phyloP scores from a whole-genome alignment of 345 rosid species.

The Citrus glauca region DNA sequence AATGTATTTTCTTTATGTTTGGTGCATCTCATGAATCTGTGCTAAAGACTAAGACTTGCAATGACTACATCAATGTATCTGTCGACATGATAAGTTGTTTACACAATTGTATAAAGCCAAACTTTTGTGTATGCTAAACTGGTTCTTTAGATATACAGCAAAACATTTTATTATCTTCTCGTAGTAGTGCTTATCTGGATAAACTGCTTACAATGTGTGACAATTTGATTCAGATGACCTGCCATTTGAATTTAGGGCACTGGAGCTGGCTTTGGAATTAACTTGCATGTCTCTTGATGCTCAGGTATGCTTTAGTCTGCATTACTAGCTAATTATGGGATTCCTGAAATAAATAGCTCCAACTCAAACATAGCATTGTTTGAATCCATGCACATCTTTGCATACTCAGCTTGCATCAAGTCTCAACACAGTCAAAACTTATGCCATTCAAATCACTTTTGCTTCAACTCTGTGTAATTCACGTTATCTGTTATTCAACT shows the following conservation, averaged over 20 bases:
- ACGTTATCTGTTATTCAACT: background rate
- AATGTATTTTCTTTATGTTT: background rate
- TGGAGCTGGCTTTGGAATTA: conserved; percentile 88
- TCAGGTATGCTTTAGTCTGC: conserved; percentile 50
- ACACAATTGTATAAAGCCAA: background rate
- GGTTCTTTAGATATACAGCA: background rate
- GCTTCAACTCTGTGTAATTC: background rate
- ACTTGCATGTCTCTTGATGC: conserved; percentile 87
- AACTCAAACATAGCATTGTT: background rate
- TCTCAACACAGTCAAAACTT: background rate
- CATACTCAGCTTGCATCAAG: background rate
- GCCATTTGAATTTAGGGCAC: conserved; percentile 91
- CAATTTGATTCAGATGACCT: conserved; percentile 74
- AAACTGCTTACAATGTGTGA: conserved; percentile 21
- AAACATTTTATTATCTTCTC: background rate
- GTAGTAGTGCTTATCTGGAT: background rate
- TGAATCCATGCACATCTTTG: background rate
- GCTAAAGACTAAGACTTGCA: background rate
- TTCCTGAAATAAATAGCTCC: background rate
- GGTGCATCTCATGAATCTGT: background rate
- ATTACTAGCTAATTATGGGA: conserved; percentile 1
- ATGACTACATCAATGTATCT: background rate
- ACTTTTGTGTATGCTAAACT: background rate
- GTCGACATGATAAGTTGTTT: background rate
- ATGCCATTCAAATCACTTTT: background rate